These are phyloP conservation scores for Globisporangium nagaii DNA, from an alignment of 352 stramenopile species.

Conservation along the genomic window DNA sequence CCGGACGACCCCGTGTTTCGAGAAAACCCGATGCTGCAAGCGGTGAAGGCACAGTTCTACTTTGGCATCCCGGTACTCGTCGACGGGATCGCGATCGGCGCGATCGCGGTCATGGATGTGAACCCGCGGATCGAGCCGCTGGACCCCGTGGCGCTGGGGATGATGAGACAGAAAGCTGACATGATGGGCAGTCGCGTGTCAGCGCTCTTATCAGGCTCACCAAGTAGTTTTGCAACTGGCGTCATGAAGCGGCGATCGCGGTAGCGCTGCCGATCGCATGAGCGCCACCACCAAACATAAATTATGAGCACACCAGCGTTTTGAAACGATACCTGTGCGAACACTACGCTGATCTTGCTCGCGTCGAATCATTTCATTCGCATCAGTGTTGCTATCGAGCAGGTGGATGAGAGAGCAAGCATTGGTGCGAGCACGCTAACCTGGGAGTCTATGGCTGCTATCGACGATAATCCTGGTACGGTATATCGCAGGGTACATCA, in stretches of 20 bases:
- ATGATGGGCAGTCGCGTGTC: conserved; percentile 4
- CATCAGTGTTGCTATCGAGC: too few species aligned
- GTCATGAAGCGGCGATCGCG: conserved; percentile 6
- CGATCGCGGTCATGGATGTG: conserved; percentile 16
- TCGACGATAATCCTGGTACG: too few species aligned
- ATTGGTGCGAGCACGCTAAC: too few species aligned
- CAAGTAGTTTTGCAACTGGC: neutral
- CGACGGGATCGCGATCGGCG: conserved; percentile 13
- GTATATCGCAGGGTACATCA: too few species aligned
- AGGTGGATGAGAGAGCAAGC: too few species aligned
- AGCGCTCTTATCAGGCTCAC: neutral
- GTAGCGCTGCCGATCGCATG: too few species aligned
- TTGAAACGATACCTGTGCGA: too few species aligned
- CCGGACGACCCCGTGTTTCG: conserved; percentile 5
- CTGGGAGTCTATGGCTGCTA: too few species aligned
- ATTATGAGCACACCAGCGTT: too few species aligned
- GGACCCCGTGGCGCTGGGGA: neutral
- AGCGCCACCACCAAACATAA: too few species aligned
- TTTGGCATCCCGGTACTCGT: conserved; percentile 11
- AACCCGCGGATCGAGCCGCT: neutral
- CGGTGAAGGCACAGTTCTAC: conserved; percentile 18
- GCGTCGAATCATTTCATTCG: too few species aligned
- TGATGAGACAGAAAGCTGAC: conserved; percentile 6
- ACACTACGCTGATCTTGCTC: too few species aligned
- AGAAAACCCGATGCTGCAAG: conserved; percentile 20